These are phyloP conservation scores for Acanthamoeba castellanii DNA, from an alignment of 208 protist genomes.

Conservation along the genomic window DNA sequence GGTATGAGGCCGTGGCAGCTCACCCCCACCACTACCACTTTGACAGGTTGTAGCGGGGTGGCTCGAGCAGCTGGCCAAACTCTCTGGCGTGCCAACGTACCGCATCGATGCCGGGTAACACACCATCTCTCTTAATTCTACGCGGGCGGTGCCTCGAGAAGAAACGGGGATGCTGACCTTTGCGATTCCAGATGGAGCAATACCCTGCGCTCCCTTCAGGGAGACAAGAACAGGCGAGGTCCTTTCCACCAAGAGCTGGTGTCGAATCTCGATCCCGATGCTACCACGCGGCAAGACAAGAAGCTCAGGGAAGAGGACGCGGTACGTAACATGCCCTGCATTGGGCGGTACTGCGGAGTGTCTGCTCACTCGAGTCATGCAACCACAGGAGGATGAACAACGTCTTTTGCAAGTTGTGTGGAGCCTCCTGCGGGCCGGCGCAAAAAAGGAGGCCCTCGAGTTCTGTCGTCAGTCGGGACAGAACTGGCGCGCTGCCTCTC, in stretches of 20 bases:
- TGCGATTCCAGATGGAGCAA: not conserved
- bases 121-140: not conserved
- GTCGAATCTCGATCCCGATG: conserved; percentile 35
- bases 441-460: not conserved
- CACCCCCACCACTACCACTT: too few relatives aligned
- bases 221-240: not conserved
- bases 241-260: not conserved
- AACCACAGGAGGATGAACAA: not conserved
- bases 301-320: not conserved
- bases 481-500: conserved; percentile 37
- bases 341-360: not conserved
- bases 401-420: not conserved
- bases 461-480: conserved; percentile 17
- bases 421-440: not conserved
- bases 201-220: not conserved
- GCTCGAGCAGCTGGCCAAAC: not conserved
- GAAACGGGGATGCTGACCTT: too few relatives aligned
- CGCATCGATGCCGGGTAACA: conserved; percentile 18
- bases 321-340: not conserved
- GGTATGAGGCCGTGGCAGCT: not conserved
- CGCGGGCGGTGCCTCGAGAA: too few relatives aligned
- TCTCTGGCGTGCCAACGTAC: not conserved
- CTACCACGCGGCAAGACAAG: not conserved
- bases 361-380: not conserved
- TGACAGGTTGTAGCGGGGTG: conserved; percentile 8